Base-by-base conservation (phyloP, 2,329 filamentous ascomycete species). In the Tolypocladium inflatum region DNA sequence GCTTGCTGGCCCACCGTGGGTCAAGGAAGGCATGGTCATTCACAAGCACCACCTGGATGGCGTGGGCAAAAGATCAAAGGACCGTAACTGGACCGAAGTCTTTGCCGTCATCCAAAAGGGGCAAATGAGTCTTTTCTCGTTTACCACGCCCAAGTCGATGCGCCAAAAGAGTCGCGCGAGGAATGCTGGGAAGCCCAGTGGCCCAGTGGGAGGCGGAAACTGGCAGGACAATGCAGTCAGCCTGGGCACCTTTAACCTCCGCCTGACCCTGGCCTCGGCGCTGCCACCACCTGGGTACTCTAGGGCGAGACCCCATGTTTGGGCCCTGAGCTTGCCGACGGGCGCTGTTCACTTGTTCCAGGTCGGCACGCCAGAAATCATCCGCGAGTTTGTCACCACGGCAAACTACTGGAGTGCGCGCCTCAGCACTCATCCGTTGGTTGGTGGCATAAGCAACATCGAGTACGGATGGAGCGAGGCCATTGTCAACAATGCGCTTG, bases 331-430 rank as follows among this genome's bases (percentile, higher is more conserved):
- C 62, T 78, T 99, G 52, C 93, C 94, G 0, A 95, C 87, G 1
- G 94, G 94, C 15, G 93, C 93, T 0, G 92, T 99, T 0, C 94
- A 99, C 70, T 81, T 99, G n/a, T 99, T 99, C 80, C 92, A 97
- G 68, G 94, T 94, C 54, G 94, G 94, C 58, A 99, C 94, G 1
- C 85, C 90, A 0, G 94, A 99, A 66, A 96, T 97, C 66, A 89
- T 92, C 65, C 88, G 89, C 65, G 94, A 99, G 70, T 99, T 97
- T 67, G 92, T 97, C 56, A 87, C 85, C 21, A 95, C 92, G 1
- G 91, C 90, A 66, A 99, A 99, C 74, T 99, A 97, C 74, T 99
- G 94, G 94, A 94, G 91, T 68, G 93, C 94, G 2, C 84, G 94
- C 55, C 80, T 97, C 38, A 96, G 91, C 67, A 97, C 96, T 61